Conservation (phyloP, 352 stramenopile species). For the Globisporangium megalacanthum region DNA sequence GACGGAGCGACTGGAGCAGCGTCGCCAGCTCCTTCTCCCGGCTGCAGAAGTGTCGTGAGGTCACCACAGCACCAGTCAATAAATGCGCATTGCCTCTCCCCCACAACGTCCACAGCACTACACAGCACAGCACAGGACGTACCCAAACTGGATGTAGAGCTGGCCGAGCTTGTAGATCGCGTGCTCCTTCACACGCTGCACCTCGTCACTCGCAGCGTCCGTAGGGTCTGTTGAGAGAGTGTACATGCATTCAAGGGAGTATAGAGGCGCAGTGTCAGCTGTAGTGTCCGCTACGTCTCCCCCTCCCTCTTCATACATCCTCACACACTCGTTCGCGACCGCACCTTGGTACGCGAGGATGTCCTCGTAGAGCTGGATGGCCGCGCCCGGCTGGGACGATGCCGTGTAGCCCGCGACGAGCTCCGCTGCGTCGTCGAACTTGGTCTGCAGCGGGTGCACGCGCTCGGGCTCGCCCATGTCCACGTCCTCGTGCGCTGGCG, state of each 20-base stretch:
- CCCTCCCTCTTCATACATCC: not conserved
- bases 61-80: not conserved
- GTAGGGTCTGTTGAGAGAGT: conserved; percentile 26
- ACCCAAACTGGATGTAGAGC: conserved; percentile 86
- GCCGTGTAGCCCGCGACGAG: conserved; percentile 26
- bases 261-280: too few species aligned
- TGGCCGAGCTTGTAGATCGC: conserved; percentile 94
- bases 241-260: not conserved
- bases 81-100: not conserved
- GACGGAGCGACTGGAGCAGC: conserved; percentile 82
- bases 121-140: conserved; percentile 9
- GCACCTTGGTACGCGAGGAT: conserved; percentile 63
- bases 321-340: not conserved
- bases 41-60: not conserved
- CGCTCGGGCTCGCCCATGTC: conserved; percentile 68
- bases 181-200: conserved; percentile 93
- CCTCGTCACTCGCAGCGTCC: conserved; percentile 58
- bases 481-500: conserved; percentile 41
- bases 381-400: conserved; percentile 31
- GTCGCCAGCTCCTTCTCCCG: conserved; percentile 84
- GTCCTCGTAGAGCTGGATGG: conserved; percentile 57
- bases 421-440: conserved; percentile 75
- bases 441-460: conserved; percentile 62
- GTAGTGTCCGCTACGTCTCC: too few species aligned
- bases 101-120: too few species aligned